Conservation (phyloP, 1,284 basidiomycete species). For the Agaricales sp. region DNA sequence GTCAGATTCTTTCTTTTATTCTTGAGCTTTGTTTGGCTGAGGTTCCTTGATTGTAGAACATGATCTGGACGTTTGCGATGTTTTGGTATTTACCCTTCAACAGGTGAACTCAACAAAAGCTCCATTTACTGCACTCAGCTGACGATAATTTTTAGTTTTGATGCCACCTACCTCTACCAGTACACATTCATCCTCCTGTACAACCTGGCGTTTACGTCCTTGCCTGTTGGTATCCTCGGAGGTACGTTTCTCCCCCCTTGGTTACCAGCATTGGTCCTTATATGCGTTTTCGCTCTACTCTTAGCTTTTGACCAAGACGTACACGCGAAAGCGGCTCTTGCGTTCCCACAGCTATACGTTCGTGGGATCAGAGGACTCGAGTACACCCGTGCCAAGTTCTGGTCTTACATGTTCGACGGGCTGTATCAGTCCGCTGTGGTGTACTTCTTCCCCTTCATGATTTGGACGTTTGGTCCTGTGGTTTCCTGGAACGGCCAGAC, state of each 20-base stretch:
- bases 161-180: conserved; percentile 92
- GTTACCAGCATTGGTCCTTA: background rate
- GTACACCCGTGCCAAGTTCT: conserved; percentile 89
- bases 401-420: conserved; percentile 92
- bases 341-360: conserved; percentile 90
- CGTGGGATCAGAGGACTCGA: conserved; percentile 89
- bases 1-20: conserved; percentile 23
- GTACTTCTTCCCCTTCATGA: conserved; percentile 83
- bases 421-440: conserved; percentile 87
- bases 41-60: conserved; percentile 41
- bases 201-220: conserved; percentile 89
- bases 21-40: conserved; percentile 2
- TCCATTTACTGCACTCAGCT: no score
- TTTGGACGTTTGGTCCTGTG: conserved; percentile 57
- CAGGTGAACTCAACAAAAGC: conserved; percentile 53
- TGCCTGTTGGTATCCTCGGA: conserved; percentile 88
- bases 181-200: conserved; percentile 90
- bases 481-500: conserved; percentile 66
- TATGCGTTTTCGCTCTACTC: conserved; percentile 9
- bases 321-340: conserved; percentile 81
- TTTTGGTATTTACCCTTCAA: conserved; percentile 95
- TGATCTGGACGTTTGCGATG: conserved; percentile 86
- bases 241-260: conserved; percentile 33
- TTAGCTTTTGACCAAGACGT: conserved; percentile 93
- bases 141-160: conserved; percentile 57